Percentiles rank a stretch among this genome's conserved stretches.
phyloP scores from a whole-genome alignment of 495 filamentous ascomycete species.

The Halenospora varia region DNA sequence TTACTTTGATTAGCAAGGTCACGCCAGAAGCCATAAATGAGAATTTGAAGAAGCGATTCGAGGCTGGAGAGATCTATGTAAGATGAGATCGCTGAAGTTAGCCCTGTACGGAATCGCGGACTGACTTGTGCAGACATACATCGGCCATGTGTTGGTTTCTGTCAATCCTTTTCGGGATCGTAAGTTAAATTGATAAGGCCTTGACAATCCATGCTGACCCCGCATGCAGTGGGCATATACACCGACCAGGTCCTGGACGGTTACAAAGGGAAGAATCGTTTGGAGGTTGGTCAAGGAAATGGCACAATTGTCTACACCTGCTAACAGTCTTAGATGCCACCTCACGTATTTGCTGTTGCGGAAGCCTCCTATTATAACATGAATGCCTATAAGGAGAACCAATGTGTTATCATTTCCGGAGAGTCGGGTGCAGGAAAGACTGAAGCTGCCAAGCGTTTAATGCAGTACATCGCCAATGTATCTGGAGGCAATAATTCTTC shows the following conservation, averaged over 20 bases:
- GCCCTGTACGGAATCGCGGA: conserved; percentile 11
- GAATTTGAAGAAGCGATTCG: conserved; percentile 95
- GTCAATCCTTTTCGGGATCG: conserved; percentile 97
- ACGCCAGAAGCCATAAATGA: conserved; percentile 99
- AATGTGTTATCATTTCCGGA: conserved; percentile 98
- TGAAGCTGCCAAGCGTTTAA: conserved; percentile 97
- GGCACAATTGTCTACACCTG: background rate
- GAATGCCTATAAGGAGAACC: conserved; percentile 99
- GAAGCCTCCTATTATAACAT: conserved; percentile 99
- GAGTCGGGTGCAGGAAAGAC: conserved; percentile 99
- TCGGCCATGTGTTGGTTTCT: conserved; percentile 98
- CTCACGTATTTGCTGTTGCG: conserved; percentile 96
- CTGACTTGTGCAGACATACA: conserved; percentile 70
- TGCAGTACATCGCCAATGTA: conserved; percentile 99
- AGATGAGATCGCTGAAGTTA: conserved; percentile 25
- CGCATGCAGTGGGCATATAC: conserved; percentile 81
- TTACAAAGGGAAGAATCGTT: conserved; percentile 92
- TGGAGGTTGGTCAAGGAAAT: conserved; percentile 55
- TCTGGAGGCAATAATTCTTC: conserved; percentile 84
- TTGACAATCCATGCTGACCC: background rate
- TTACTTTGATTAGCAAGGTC: conserved; percentile 96
- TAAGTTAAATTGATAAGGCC: conserved; percentile 35
- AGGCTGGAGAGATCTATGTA: conserved; percentile 94
- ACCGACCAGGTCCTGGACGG: conserved; percentile 86
- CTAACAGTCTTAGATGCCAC: conserved; percentile 53